Conservation (phyloP, 179 eudicot species). For the Patellifolia procumbens region DNA sequence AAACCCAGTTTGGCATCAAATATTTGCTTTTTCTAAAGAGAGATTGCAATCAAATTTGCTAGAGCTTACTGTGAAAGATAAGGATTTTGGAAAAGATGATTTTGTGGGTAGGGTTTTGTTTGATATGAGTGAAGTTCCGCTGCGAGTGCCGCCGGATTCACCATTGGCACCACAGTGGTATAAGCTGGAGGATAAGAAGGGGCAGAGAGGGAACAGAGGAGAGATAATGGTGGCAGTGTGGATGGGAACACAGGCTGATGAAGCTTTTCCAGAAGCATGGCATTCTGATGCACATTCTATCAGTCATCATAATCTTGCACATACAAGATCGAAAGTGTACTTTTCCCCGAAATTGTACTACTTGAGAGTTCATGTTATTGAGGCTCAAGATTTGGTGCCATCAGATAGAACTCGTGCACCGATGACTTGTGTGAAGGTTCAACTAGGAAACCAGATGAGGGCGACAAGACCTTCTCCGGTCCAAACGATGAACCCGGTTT, state of each 20-base stretch:
- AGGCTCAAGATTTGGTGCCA: conserved; percentile 86
- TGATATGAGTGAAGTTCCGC: conserved; percentile 66
- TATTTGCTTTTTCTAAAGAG: conserved; percentile 79
- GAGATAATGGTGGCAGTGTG: conserved; percentile 91
- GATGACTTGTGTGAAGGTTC: conserved; percentile 48
- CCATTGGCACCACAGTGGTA: conserved; percentile 97
- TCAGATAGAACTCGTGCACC: conserved; percentile 48
- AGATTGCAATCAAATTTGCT: conserved; percentile 59
- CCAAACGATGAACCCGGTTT: conserved; percentile 52
- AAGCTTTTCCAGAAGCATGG: conserved; percentile 93
- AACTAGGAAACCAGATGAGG: conserved; percentile 60
- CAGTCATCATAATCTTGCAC: conserved; percentile 57
- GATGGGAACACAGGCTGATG: conserved; percentile 97
- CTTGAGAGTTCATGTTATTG: conserved; percentile 71
- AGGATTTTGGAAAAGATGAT: conserved; percentile 75
- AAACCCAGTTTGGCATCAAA: conserved; percentile 70
- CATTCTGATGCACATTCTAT: conserved; percentile 84
- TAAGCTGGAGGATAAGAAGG: conserved; percentile 54
- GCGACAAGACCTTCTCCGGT: conserved; percentile 46
- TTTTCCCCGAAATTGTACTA: conserved; percentile 82
- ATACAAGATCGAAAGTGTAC: conserved; percentile 77
- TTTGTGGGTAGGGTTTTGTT: conserved; percentile 70
- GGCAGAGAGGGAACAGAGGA: conserved; percentile 43
- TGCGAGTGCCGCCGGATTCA: conserved; percentile 87
- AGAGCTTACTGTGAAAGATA: conserved; percentile 74